Percentiles rank a stretch among this genome's conserved stretches.
phyloP scores from a whole-genome alignment of 1,139 yeast species.

The Candida buenavistaensis region DNA sequence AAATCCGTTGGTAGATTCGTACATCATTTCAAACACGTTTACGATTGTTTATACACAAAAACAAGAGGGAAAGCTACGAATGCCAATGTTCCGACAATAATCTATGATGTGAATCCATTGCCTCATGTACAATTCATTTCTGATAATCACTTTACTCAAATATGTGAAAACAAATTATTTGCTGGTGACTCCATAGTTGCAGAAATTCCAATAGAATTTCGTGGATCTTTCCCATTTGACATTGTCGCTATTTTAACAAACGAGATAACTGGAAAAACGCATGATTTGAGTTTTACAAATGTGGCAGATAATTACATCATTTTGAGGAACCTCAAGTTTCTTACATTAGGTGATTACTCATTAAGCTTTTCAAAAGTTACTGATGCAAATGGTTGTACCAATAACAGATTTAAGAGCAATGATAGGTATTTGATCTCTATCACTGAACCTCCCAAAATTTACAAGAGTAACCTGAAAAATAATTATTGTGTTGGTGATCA shows the following conservation, averaged over 20 bases:
- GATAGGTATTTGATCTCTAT: conserved; percentile 51
- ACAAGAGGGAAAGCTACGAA: conserved; percentile 31
- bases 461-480: conserved; percentile 37
- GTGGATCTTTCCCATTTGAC: conserved; percentile 67
- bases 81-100: conserved; percentile 33
- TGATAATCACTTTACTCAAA: conserved; percentile 45
- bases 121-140: conserved; percentile 59
- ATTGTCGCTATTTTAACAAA: conserved; percentile 55
- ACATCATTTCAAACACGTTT: conserved; percentile 61
- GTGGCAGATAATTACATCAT: conserved; percentile 18
- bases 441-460: conserved; percentile 75
- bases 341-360: conserved; percentile 51
- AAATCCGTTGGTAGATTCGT: conserved; percentile 55
- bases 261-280: conserved; percentile 21
- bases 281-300: conserved; percentile 15
- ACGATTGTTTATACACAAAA: conserved; percentile 65
- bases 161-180: conserved; percentile 58
- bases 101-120: conserved; percentile 59
- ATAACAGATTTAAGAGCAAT: conserved; percentile 37
- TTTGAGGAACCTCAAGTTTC: conserved; percentile 15
- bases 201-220: conserved; percentile 53
- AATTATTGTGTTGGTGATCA: conserved; percentile 91
- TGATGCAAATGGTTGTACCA: conserved; percentile 73
- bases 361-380: conserved; percentile 55
- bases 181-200: conserved; percentile 22